Conservation (phyloP, 441 rosid genomes). For the Euphorbia schlechtendalii region DNA sequence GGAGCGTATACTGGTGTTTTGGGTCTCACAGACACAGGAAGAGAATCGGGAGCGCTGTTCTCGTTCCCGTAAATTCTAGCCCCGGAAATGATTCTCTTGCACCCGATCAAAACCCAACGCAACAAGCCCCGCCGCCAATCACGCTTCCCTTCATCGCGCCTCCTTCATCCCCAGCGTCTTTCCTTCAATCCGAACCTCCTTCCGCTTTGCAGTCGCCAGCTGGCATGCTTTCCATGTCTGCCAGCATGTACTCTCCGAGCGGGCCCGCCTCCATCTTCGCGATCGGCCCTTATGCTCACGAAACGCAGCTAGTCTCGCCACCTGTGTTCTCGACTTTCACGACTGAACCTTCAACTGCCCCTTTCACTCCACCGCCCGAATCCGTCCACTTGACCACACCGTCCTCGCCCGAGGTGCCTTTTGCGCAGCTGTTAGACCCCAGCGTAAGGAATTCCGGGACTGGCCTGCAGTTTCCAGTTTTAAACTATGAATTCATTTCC, state of each 20-base stretch:
- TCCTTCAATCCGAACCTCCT: constrained; percentile 86
- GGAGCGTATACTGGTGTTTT: constrained; percentile 66
- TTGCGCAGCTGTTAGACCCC: constrained; percentile 74
- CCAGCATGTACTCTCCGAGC: constrained; percentile 55
- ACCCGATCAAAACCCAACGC: constrained; percentile 33
- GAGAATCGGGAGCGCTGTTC: constrained; percentile 61
- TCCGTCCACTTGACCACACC: constrained; percentile 78
- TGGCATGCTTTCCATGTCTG: constrained; percentile 55
- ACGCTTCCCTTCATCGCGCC: constrained; percentile 81
- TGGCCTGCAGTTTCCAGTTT: constrained; percentile 39
- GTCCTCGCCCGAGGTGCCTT: constrained; percentile 94
- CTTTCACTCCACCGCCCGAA: constrained; percentile 83
- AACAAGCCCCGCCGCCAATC: constrained; percentile 35
- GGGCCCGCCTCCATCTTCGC: constrained; percentile 85
- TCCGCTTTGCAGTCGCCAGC: constrained; percentile 80
- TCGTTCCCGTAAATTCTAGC: constrained; percentile 47
- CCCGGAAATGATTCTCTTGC: constrained; percentile 28
- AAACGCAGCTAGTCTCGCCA: constrained; percentile 86
- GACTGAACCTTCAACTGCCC: constrained; percentile 95
- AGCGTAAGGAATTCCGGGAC: constrained; percentile 29
- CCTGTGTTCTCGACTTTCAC: constrained; percentile 85
- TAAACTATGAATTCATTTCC: constrained; percentile 65
- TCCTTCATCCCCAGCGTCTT: constrained; percentile 94
- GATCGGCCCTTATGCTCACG: constrained; percentile 89
- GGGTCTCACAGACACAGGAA: constrained; percentile 51